Base-by-base conservation (phyloP, 2,329 filamentous ascomycete species). In the Cytospora paraplurivora region DNA sequence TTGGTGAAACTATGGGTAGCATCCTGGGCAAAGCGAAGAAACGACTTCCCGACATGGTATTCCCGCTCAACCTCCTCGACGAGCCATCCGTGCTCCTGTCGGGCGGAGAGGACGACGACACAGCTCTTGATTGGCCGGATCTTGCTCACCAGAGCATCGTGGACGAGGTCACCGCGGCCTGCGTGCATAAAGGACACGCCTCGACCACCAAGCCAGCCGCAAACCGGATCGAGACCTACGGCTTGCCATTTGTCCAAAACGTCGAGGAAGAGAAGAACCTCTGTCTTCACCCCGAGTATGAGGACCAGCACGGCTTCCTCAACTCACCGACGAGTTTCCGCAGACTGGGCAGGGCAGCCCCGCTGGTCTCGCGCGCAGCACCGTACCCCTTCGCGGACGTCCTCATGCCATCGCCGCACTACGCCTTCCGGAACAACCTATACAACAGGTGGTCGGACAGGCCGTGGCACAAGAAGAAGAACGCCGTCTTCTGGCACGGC, bases 51-150 rank as follows among this genome's bases (percentile, higher is more conserved):
- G 71, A 81, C 33, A 61, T 80, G 12, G 71, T 71, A 10, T 77
- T 83, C 32, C 72, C 82, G 0, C 70, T 82, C 15, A 84, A 82
- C 53, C 75, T 78, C 47, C 70, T 83, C 4, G 81, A 84, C 57
- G 80, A 84, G 65, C 79, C 81, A 1, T 71, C 75, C 4, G 75
- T 81, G 3, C 11, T 82, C 19, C 50, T 76, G 10, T 73, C 72
- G 0, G 65, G 68, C 0, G 21, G 38, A 80, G 19, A 32, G 11
- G 35, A 13, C 6, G 58, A 60, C 17, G 27, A 47, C 6, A 35
- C 53, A 41, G 37, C 37, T n/a, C 54, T 52, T 19, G 50, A 47
- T 4, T 60, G 58, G 58, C 58, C 50, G 13, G 47, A 54, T 8
- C 51, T 60, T 8, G 50, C 58, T 27, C 49, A 10, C 11, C 1